Percentiles rank a stretch among this genome's conserved stretches.
These are phyloP conservation scores for Acanthamoeba sp. DNA, from an alignment of 208 protist genomes.

Conservation along the genomic window DNA sequence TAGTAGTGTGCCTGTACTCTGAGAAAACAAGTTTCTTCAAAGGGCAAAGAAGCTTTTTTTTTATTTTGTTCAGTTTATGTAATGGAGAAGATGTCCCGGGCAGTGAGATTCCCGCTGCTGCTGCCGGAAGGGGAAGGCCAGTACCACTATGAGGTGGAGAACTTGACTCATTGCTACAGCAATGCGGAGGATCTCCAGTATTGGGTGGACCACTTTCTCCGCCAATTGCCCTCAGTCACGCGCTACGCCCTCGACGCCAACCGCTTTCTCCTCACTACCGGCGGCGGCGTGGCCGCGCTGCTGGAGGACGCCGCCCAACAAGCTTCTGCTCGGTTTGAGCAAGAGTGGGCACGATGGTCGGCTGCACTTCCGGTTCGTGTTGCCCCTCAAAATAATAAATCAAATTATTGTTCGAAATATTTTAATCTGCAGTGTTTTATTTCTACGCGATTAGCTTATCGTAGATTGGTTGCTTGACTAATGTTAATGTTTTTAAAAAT, in stretches of 20 bases:
- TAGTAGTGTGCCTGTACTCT: no score
- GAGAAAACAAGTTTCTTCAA: neutral
- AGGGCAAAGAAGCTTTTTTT: no score
- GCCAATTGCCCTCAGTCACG: neutral
- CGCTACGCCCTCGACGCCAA: constrained; percentile 19
- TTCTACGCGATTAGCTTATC: no score
- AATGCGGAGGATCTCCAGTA: neutral
- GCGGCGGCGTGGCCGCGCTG: neutral
- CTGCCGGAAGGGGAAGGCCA: neutral
- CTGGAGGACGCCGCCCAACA: neutral
- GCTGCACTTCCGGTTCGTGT: neutral
- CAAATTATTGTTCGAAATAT: no score
- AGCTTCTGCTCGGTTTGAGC: neutral
- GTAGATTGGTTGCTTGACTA: neutral
- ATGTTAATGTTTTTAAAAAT: neutral
- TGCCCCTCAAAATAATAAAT: no score
- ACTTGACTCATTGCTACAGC: neutral
- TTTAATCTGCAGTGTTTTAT: no score
- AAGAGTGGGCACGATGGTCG: neutral
- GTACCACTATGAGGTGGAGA: neutral
- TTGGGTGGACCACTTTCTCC: constrained; percentile 8
- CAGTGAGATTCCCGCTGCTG: neutral
- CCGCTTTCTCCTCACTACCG: neutral
- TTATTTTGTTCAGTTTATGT: neutral
- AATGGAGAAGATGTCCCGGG: neutral